Evolutionary conservation across 164 flowering plant species (phyloP).

Genomic region (Saururus chinensis): DNA sequence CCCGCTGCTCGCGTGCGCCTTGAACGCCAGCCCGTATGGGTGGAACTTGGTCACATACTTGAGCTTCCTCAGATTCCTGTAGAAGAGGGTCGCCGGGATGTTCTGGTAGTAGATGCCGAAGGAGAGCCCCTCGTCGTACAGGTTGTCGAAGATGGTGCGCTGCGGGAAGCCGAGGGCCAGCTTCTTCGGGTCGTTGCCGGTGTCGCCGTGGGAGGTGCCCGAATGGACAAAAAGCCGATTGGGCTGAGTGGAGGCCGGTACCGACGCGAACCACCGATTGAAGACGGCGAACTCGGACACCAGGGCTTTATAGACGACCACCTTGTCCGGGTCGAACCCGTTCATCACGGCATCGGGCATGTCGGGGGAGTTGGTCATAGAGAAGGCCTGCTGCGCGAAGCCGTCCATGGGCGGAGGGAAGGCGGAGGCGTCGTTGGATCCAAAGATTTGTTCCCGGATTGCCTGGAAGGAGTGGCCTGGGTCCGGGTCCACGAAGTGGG

Average conservation of each 20-base stretch:
- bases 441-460: slow-evolving; percentile 57
- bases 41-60: slow-evolving; percentile 45
- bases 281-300: slow-evolving; percentile 53
- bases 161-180: slow-evolving; percentile 49
- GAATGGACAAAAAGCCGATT: slow-evolving; percentile 41
- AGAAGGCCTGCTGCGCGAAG: slow-evolving; percentile 51
- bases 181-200: slow-evolving; percentile 33
- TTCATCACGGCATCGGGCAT: slow-evolving; percentile 49
- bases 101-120: slow-evolving; percentile 27
- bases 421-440: slow-evolving; percentile 18
- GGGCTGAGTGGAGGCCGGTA: background rate
- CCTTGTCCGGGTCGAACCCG: slow-evolving; percentile 43
- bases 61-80: slow-evolving; percentile 55
- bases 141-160: slow-evolving; percentile 58
- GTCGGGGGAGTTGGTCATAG: slow-evolving; percentile 21
- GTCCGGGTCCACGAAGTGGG: slow-evolving; percentile 57
- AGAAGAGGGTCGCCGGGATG: slow-evolving; percentile 18
- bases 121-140: slow-evolving; percentile 37
- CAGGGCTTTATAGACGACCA: slow-evolving; percentile 42
- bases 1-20: slow-evolving; percentile 39
- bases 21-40: slow-evolving; percentile 32
- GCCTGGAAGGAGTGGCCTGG: slow-evolving; percentile 77
- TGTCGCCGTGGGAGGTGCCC: slow-evolving; percentile 54
- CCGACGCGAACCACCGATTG: slow-evolving; percentile 12
- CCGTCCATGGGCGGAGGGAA: slow-evolving; percentile 55